A percentile compares a stretch with the other conserved stretches of the same genome.
Conservation (phyloP, 805 yeast genomes). For the Tetrapisispora pingtungensis region DNA sequence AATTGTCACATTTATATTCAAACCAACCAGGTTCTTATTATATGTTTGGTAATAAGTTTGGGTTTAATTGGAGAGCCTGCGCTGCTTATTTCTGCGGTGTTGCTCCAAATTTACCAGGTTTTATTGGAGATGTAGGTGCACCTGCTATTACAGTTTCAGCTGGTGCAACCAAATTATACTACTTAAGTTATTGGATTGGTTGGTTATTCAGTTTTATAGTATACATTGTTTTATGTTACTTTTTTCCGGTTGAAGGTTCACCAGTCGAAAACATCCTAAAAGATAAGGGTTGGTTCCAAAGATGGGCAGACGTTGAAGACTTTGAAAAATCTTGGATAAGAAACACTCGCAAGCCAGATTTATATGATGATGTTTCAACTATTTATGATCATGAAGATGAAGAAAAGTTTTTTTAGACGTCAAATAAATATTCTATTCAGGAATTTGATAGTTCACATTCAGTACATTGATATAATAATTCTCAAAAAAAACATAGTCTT, state of each 20-base stretch:
- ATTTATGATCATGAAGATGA: conserved; percentile 9
- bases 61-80: conserved; percentile 72
- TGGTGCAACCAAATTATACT: conserved; percentile 65
- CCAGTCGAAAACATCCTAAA: conserved; percentile 32
- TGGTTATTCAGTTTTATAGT: conserved; percentile 47
- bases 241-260: conserved; percentile 44
- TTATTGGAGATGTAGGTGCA: conserved; percentile 46
- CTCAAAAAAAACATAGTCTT: too few relatives aligned
- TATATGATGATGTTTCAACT: conserved; percentile 8
- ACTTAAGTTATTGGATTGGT: conserved; percentile 68
- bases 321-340: conserved; percentile 36
- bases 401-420: conserved; percentile 8
- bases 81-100: conserved; percentile 44
- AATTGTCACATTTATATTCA: conserved; percentile 53
- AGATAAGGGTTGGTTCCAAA: conserved; percentile 53
- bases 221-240: conserved; percentile 41
- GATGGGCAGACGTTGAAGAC: conserved; percentile 51
- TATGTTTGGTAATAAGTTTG: conserved; percentile 47
- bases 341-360: conserved; percentile 11
- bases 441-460: not conserved
- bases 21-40: conserved; percentile 28
- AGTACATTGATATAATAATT: too few relatives aligned
- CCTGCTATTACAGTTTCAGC: conserved; percentile 44
- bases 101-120: conserved; percentile 33
- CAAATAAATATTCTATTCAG: too few relatives aligned